Conservation (phyloP, 768 basidiomycete genomes). For the Zangia roseola region DNA sequence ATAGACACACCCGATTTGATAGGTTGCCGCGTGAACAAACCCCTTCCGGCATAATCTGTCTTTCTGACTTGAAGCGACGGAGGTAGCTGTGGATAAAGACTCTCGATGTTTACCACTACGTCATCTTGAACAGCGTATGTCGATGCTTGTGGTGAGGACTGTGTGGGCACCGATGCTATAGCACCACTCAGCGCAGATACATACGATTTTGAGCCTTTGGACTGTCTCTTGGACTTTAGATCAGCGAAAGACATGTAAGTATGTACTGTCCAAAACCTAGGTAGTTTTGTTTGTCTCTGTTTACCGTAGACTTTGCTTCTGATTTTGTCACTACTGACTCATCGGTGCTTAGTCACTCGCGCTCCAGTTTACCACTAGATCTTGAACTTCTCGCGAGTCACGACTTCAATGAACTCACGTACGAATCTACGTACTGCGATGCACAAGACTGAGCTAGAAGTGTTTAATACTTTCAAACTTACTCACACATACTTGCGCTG, state of each 20-base stretch:
- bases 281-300: constrained; percentile 11
- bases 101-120: constrained; percentile 1
- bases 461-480: not conserved
- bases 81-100: constrained; percentile 36
- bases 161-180: constrained; percentile 21
- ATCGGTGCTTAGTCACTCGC: no score
- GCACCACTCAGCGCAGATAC: constrained; percentile 29
- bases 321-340: no score
- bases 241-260: constrained; percentile 39
- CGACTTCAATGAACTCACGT: no score
- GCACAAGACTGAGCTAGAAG: not conserved
- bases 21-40: constrained; percentile 40
- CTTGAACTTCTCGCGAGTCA: no score
- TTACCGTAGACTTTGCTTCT: not conserved
- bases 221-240: constrained; percentile 30
- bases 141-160: constrained; percentile 24
- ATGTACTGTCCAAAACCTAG: no score
- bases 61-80: constrained; percentile 39
- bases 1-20: constrained; percentile 38
- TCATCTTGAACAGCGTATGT: not conserved
- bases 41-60: constrained; percentile 41
- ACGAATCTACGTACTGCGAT: no score
- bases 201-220: constrained; percentile 36
- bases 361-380: no score
- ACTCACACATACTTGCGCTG: not conserved